Percentiles rank a stretch among this genome's conserved stretches.
phyloP scores from a whole-genome alignment of 2,329 filamentous ascomycete genomes.

The Myotisia sp. region DNA sequence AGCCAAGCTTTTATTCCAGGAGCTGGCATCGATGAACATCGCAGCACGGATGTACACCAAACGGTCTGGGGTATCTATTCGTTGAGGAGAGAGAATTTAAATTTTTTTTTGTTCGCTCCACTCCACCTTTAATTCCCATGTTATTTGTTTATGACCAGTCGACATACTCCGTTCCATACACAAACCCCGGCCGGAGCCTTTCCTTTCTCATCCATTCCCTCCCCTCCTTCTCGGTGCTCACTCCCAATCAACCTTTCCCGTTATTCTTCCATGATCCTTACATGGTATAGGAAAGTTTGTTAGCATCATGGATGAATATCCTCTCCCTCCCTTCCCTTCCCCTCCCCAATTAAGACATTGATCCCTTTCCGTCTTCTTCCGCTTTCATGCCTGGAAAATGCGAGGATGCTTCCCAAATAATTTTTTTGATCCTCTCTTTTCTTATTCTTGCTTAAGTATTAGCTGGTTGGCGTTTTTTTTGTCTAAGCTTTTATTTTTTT shows the following conservation, averaged over 20 bases:
- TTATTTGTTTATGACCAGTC: no score
- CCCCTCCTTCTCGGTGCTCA: constrained; percentile 1
- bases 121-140: no score
- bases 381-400: no score
- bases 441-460: background rate
- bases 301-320: no score
- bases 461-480: no score
- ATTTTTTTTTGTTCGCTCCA: constrained; percentile 17
- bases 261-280: no score
- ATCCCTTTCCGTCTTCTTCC: no score
- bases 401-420: no score
- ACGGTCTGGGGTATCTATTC: constrained; percentile 31
- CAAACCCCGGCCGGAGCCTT: background rate
- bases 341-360: no score
- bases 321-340: no score
- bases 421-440: background rate
- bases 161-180: background rate
- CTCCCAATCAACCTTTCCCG: no score
- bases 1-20: constrained; percentile 95
- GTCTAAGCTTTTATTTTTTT: background rate
- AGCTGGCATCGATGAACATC: constrained; percentile 96
- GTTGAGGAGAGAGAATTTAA: constrained; percentile 15
- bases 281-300: no score
- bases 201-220: background rate
- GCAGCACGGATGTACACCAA: constrained; percentile 94